Percentiles rank a stretch among this genome's conserved stretches.
phyloP scores from a whole-genome alignment of 1,284 basidiomycete species.

The Microbotryum lychnidis-dioicae region DNA sequence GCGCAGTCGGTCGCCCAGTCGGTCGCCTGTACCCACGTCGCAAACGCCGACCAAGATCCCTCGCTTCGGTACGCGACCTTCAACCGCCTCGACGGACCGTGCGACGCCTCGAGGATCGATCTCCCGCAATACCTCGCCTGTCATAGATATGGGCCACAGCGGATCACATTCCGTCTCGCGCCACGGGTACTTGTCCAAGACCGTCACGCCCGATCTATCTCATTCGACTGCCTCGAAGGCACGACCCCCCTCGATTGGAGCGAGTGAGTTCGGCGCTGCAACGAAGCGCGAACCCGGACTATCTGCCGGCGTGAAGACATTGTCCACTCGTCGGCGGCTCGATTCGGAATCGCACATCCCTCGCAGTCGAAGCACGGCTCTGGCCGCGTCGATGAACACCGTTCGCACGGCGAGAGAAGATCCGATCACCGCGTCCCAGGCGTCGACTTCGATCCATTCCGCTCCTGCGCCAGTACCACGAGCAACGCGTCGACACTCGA shows the following conservation, averaged over 20 bases:
- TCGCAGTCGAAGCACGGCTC: constrained; percentile 28
- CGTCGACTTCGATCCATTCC: no score
- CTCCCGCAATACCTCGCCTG: constrained; percentile 54
- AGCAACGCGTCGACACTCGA: background rate
- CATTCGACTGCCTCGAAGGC: constrained; percentile 41
- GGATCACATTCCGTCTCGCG: no score
- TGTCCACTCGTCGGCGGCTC: constrained; percentile 12
- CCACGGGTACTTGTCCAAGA: constrained; percentile 33
- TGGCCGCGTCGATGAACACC: background rate
- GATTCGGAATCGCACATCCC: constrained; percentile 27
- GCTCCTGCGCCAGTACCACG: no score
- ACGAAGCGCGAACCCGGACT: constrained; percentile 13
- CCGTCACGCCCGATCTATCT: constrained; percentile 50
- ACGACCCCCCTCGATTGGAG: no score
- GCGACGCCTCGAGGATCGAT: background rate
- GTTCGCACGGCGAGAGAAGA: background rate
- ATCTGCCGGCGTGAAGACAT: constrained; percentile 11
- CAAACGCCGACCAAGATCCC: constrained; percentile 81
- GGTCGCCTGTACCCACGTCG: constrained; percentile 23
- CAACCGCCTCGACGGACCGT: no score
- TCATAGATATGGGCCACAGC: constrained; percentile 37
- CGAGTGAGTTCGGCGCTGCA: constrained; percentile 9
- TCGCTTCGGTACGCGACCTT: constrained; percentile 41
- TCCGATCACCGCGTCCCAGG: background rate
- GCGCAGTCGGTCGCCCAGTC: constrained; percentile 5